Conservation (phyloP, 2,329 filamentous ascomycete genomes). For the Aspergillus brasiliensis region DNA sequence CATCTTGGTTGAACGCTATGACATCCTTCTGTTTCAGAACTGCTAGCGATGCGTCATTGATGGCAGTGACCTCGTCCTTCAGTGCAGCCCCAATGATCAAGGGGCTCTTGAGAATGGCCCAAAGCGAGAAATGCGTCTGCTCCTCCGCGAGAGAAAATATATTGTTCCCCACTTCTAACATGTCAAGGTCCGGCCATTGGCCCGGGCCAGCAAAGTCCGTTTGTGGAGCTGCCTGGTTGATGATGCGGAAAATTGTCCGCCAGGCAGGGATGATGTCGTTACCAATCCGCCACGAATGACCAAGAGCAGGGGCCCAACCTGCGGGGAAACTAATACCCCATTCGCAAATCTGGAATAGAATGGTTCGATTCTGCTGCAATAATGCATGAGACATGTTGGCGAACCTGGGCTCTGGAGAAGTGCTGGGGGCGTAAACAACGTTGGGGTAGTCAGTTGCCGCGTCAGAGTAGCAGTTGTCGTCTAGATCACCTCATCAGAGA, state of each 20-base stretch:
- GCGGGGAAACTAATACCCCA: constrained; percentile 56
- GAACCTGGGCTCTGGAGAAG: constrained; percentile 47
- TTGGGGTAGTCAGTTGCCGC: constrained; percentile 44
- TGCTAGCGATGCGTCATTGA: constrained; percentile 44
- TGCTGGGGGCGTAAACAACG: constrained; percentile 43
- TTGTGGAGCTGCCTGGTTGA: constrained; percentile 55
- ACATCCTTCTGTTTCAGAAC: constrained; percentile 56
- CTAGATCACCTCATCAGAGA: constrained; percentile 22
- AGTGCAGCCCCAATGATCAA: constrained; percentile 52
- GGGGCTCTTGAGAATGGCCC: constrained; percentile 56
- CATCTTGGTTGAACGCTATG: constrained; percentile 61
- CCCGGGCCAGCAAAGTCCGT: constrained; percentile 48
- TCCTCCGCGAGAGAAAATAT: constrained; percentile 52
- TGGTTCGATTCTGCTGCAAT: constrained; percentile 42
- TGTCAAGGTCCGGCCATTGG: constrained; percentile 56
- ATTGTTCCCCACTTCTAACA: constrained; percentile 55
- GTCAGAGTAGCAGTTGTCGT: constrained; percentile 55
- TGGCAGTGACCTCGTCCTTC: constrained; percentile 35
- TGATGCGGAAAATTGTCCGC: constrained; percentile 55
- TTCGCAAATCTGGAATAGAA: constrained; percentile 56
- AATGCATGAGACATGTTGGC: constrained; percentile 51
- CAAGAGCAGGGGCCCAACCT: constrained; percentile 51
- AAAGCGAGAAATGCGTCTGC: constrained; percentile 56
- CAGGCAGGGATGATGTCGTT: constrained; percentile 58
- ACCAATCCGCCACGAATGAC: constrained; percentile 55